A percentile compares a stretch with the other conserved stretches of the same genome.
Conservation (phyloP, 202 grass and related monocot genomes). For the Brachypodium distachyon region DNA sequence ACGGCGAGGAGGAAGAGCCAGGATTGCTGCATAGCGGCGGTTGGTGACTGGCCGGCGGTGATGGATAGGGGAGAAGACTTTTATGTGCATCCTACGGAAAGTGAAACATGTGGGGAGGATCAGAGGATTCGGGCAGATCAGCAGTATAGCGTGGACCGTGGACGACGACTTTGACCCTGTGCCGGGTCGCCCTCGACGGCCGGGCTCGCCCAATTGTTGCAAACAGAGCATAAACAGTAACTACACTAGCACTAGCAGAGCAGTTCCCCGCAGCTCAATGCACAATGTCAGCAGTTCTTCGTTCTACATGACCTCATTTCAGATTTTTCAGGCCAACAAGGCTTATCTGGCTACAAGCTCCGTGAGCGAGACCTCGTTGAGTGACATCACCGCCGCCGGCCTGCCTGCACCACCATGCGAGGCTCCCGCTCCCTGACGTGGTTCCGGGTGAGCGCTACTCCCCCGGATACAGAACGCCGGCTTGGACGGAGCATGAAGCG, state of each 20-base stretch:
- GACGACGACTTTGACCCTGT: neutral
- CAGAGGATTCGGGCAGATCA: neutral
- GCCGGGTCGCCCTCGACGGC: neutral
- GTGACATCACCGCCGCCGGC: neutral
- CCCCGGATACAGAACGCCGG: conserved; percentile 12
- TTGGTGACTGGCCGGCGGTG: neutral
- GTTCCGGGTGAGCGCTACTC: neutral
- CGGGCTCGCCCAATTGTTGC: too few relatives aligned
- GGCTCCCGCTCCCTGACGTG: neutral
- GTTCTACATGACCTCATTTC: neutral
- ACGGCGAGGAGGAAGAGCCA: neutral
- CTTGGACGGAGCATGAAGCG: conserved; percentile 10
- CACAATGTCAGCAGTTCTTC: neutral
- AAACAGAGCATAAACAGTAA: too few relatives aligned
- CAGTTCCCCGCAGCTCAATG: too few relatives aligned
- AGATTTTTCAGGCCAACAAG: neutral
- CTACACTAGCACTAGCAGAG: too few relatives aligned
- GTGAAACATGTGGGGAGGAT: neutral
- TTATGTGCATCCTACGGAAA: too few relatives aligned
- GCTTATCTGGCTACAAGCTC: conserved; percentile 29
- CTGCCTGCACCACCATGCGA: neutral
- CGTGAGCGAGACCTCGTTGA: neutral
- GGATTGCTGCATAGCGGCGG: neutral
- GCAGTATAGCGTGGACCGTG: neutral
- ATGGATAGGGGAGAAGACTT: neutral